Percentiles rank a stretch among this genome's conserved stretches.
These are phyloP conservation scores for Cyclotella choctawhatcheeana DNA, from an alignment of 108 stramenopile species.

Conservation along the genomic window DNA sequence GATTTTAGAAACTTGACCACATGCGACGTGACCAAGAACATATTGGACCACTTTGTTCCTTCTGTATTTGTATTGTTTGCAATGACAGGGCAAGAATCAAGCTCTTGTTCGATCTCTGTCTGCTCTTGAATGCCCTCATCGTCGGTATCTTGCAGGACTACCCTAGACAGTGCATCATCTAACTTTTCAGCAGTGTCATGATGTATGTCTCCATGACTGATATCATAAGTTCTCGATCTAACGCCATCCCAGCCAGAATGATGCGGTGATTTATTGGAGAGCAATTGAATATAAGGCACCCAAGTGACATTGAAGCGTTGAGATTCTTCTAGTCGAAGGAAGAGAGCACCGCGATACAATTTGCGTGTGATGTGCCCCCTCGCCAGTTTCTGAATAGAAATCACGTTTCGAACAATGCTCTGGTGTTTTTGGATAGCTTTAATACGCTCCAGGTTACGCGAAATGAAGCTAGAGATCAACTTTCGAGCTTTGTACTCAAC, in stretches of 20 bases:
- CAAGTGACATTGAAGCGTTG: constrained; percentile 11
- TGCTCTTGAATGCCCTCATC: not conserved
- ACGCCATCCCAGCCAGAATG: constrained; percentile 1
- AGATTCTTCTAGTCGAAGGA: constrained; percentile 15
- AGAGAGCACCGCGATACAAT: not conserved
- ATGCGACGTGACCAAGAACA: constrained; percentile 22
- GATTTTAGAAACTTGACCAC: constrained; percentile 57
- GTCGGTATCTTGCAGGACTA: not conserved
- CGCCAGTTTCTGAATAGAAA: constrained; percentile 1
- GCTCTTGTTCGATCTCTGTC: not conserved
- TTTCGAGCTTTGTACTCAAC: not conserved
- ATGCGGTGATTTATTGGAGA: not conserved
- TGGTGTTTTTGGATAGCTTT: not conserved
- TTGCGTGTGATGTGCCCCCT: constrained; percentile 18
- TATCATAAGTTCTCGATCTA: not conserved
- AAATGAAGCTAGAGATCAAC: not conserved
- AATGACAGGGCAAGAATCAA: not conserved
- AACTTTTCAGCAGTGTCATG: constrained; percentile 9
- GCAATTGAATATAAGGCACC: not conserved
- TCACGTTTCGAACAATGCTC: not conserved
- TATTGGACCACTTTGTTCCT: not conserved
- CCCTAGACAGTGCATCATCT: constrained; percentile 1
- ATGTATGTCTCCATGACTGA: constrained; percentile 6
- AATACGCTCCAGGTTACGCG: constrained; percentile 6
- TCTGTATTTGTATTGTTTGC: too few species aligned